Evolutionary conservation across 2,329 filamentous ascomycete genomes (phyloP).

Genomic region (Pyrenochaeta sp.): DNA sequence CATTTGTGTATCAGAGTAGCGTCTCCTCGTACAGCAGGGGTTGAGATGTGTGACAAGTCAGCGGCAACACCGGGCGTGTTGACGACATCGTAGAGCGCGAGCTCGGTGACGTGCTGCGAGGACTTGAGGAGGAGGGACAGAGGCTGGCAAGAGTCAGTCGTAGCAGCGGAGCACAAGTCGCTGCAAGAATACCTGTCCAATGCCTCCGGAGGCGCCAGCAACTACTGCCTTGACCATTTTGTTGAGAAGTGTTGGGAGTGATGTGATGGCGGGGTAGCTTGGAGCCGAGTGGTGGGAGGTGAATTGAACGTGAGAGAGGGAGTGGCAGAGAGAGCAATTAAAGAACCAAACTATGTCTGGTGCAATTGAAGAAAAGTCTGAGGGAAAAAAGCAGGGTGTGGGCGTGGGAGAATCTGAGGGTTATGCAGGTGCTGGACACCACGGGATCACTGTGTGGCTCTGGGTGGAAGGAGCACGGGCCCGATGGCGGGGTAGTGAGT

Average conservation of each 20-base stretch:
- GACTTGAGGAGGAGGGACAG: slow-evolving; percentile 96
- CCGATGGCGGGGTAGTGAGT: slow-evolving; percentile 34
- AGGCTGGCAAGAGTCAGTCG: slow-evolving; percentile 65
- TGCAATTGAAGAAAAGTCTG: slow-evolving; percentile 12
- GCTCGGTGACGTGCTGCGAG: slow-evolving; percentile 85
- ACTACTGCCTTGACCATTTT: slow-evolving; percentile 63
- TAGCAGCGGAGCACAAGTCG: slow-evolving; percentile 4
- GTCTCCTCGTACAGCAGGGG: slow-evolving; percentile 70
- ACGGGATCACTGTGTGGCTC: slow-evolving; percentile 36
- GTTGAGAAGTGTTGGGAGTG: slow-evolving; percentile 27
- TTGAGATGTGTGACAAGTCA: slow-evolving; percentile 97
- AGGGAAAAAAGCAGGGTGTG: slow-evolving; percentile 19
- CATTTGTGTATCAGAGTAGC: slow-evolving; percentile 10
- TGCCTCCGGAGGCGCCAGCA: slow-evolving; percentile 96
- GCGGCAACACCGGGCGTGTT: slow-evolving; percentile 96
- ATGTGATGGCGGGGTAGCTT: slow-evolving; percentile 24
- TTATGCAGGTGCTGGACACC: slow-evolving; percentile 35
- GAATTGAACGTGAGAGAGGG: no score
- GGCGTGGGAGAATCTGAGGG: slow-evolving; percentile 27
- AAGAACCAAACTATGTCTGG: slow-evolving; percentile 18
- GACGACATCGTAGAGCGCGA: slow-evolving; percentile 98
- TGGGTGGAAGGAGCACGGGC: slow-evolving; percentile 37
- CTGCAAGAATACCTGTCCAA: slow-evolving; percentile 79
- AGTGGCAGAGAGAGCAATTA: slow-evolving; percentile 21
- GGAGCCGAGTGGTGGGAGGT: slow-evolving; percentile 6